Percentiles rank a stretch among this genome's conserved stretches.
phyloP scores from a whole-genome alignment of 2,329 filamentous ascomycete species.

The Ceratocystis alfenasii region DNA sequence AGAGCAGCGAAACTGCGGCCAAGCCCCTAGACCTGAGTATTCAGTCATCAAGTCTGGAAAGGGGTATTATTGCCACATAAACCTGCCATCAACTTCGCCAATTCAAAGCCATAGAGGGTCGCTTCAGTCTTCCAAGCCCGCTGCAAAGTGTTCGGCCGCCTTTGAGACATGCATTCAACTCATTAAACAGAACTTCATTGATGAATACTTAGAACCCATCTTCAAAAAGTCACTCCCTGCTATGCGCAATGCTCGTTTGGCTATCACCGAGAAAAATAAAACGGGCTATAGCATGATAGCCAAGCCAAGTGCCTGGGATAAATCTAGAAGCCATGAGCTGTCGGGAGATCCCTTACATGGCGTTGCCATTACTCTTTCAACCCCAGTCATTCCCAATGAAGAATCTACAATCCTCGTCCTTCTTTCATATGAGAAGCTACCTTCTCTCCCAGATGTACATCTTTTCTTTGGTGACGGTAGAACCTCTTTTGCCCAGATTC shows the following conservation, averaged over 20 bases:
- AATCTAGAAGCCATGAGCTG: constrained; percentile 34
- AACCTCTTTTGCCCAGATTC: constrained; percentile 45
- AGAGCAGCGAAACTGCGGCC: constrained; percentile 32
- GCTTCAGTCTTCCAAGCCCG: constrained; percentile 54
- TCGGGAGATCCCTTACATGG: constrained; percentile 26
- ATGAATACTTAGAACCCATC: constrained; percentile 61
- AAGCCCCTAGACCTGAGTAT: constrained; percentile 43
- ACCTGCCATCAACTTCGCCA: constrained; percentile 64
- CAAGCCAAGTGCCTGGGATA: constrained; percentile 65
- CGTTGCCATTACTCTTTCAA: constrained; percentile 47
- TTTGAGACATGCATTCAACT: constrained; percentile 69
- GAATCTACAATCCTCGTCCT: constrained; percentile 54
- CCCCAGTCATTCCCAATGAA: constrained; percentile 44
- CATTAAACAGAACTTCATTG: constrained; percentile 52
- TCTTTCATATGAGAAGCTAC: constrained; percentile 55
- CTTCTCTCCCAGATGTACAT: constrained; percentile 53
- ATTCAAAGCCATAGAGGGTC: constrained; percentile 54
- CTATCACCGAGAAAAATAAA: constrained; percentile 66
- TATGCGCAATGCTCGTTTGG: constrained; percentile 79
- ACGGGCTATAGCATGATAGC: constrained; percentile 63
- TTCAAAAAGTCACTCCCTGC: constrained; percentile 59
- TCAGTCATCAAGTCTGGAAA: constrained; percentile 44
- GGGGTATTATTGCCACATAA: constrained; percentile 63
- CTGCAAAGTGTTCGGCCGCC: constrained; percentile 79
- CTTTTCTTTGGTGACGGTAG: constrained; percentile 58